phyloP scores from a whole-genome alignment of 1,284 basidiomycete species.

The Chondrostereum purpureum region DNA sequence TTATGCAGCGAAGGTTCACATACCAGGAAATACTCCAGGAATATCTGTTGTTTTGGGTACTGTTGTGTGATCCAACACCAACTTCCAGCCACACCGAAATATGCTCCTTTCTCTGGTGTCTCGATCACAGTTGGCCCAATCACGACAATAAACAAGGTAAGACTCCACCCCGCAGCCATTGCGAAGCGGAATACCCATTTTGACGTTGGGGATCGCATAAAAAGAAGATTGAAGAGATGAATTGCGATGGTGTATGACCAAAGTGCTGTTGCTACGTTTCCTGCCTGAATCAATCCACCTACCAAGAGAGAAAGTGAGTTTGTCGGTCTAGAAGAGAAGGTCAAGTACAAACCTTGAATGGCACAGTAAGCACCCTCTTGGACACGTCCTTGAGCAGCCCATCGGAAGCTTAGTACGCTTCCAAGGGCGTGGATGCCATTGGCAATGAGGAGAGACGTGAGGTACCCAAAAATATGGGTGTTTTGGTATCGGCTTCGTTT shows the following conservation, averaged over 20 bases:
- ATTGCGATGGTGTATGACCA: constrained; percentile 5
- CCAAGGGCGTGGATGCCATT: constrained; percentile 10
- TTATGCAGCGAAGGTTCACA: constrained; percentile 12
- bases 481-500: constrained; percentile 1
- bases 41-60: constrained; percentile 34
- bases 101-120: constrained; percentile 5
- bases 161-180: constrained; percentile 6
- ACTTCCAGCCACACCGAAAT: constrained; percentile 9
- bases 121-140: constrained; percentile 8
- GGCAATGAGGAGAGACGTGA: constrained; percentile 7
- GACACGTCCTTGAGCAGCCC: constrained; percentile 5
- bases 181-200: constrained; percentile 1
- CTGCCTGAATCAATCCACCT: constrained; percentile 10
- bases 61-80: constrained; percentile 36
- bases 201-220: constrained; percentile 2
- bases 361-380: background rate
- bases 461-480: constrained; percentile 10
- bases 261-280: constrained; percentile 4
- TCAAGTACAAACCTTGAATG: constrained; percentile 4
- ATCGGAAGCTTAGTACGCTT: constrained; percentile 8
- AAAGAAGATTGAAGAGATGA: constrained; percentile 9
- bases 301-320: background rate
- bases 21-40: constrained; percentile 43
- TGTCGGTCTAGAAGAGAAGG: background rate
- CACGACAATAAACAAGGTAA: constrained; percentile 5